Conservation (phyloP, 2,329 filamentous ascomycete species). For the Penicillium nordicum region DNA sequence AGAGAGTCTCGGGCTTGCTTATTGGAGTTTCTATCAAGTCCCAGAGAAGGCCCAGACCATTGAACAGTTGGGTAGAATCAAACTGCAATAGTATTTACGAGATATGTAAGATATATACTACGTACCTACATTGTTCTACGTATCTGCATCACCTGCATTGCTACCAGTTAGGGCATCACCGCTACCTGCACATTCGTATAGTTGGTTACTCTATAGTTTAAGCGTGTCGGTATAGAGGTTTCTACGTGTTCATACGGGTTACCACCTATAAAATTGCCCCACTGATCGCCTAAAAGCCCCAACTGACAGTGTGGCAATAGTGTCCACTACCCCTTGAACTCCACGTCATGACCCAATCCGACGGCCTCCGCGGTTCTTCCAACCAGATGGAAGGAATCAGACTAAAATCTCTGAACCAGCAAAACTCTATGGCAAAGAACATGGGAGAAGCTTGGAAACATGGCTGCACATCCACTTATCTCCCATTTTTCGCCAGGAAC, state of each 20-base stretch:
- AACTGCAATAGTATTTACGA: neutral
- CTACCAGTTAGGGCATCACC: slow-evolving; percentile 1
- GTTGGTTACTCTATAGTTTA: too few species aligned
- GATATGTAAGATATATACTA: neutral
- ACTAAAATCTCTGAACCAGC: neutral
- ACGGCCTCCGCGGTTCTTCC: slow-evolving; percentile 13
- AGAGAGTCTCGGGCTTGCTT: neutral
- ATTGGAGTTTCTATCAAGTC: neutral
- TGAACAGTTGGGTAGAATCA: neutral
- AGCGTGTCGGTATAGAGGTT: neutral
- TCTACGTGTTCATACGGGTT: neutral
- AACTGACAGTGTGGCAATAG: slow-evolving; percentile 10
- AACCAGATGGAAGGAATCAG: neutral
- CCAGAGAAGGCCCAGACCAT: neutral
- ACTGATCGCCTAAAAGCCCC: neutral
- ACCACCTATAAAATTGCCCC: neutral
- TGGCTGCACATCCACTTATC: neutral
- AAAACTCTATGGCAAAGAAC: slow-evolving; percentile 2
- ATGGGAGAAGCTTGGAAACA: slow-evolving; percentile 5
- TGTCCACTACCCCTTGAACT: neutral
- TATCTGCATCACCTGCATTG: neutral
- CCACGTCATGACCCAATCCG: slow-evolving; percentile 16
- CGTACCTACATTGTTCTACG: neutral
- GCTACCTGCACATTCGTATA: neutral
- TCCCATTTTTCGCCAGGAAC: slow-evolving; percentile 2